These are phyloP conservation scores for Spergularia marina DNA, from an alignment of 148 eudicot genomes.

Conservation along the genomic window DNA sequence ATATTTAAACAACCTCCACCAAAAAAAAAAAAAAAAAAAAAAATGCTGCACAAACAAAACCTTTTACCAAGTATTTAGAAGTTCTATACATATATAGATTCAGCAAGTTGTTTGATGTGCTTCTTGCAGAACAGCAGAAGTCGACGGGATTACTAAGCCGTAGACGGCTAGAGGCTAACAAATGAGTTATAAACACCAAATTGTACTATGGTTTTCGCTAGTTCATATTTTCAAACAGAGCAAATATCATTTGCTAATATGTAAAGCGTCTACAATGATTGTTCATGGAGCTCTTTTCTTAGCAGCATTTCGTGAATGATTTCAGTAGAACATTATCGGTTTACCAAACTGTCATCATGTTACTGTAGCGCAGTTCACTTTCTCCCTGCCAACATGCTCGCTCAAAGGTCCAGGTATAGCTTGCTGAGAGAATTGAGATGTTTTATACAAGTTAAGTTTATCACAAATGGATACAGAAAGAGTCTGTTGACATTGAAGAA, in stretches of 20 bases:
- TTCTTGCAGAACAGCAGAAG: too few relatives aligned
- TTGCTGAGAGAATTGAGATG: slow-evolving; percentile 44
- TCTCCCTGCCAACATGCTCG: slow-evolving; percentile 15
- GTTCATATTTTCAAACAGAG: not conserved
- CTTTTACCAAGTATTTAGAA: too few relatives aligned
- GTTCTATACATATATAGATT: too few relatives aligned
- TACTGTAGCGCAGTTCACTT: slow-evolving; percentile 10
- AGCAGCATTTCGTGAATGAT: not conserved
- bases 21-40: too few relatives aligned
- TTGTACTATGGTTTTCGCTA: not conserved
- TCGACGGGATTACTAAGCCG: too few relatives aligned
- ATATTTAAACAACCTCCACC: too few relatives aligned
- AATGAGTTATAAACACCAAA: not conserved
- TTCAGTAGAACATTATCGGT: not conserved
- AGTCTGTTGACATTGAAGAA: not conserved
- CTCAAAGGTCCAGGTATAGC: slow-evolving; percentile 42
- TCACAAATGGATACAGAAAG: not conserved
- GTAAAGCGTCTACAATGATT: too few relatives aligned
- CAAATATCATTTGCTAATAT: too few relatives aligned
- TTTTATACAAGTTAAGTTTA: slow-evolving; percentile 8
- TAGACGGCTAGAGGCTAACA: too few relatives aligned
- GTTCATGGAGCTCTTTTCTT: not conserved
- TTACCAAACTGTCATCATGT: not conserved
- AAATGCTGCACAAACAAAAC: too few relatives aligned
- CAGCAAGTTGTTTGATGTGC: too few relatives aligned